Evolutionary conservation across 1,284 basidiomycete species (phyloP).

Genomic region (Gymnopus androsaceus): DNA sequence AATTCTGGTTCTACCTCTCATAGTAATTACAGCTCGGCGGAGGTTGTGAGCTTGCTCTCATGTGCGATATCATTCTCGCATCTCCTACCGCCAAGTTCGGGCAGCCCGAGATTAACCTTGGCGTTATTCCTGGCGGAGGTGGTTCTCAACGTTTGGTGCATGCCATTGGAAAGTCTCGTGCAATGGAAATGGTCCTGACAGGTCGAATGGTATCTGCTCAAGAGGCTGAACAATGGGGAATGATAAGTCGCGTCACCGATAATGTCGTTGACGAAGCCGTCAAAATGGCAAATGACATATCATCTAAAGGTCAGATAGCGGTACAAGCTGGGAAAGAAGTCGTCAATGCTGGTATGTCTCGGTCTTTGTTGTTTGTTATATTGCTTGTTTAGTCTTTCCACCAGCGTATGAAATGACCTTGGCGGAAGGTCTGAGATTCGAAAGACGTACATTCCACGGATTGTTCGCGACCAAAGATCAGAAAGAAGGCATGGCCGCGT

Average conservation of each 20-base stretch:
- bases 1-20: constrained; percentile 7
- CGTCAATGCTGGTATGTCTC: constrained; percentile 80
- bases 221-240: constrained; percentile 85
- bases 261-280: constrained; percentile 89
- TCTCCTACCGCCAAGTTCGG: constrained; percentile 92
- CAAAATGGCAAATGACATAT: constrained; percentile 79
- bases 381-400: background rate
- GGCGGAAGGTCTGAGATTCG: constrained; percentile 83
- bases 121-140: constrained; percentile 92
- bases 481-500: constrained; percentile 99
- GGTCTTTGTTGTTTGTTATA: background rate
- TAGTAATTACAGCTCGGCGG: constrained; percentile 75
- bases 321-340: constrained; percentile 94
- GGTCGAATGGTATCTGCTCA: constrained; percentile 80
- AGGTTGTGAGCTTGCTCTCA: constrained; percentile 94
- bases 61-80: constrained; percentile 97
- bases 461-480: constrained; percentile 96
- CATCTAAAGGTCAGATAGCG: constrained; percentile 82
- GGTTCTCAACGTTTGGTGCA: constrained; percentile 84
- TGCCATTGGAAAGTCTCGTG: constrained; percentile 89
- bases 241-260: constrained; percentile 82
- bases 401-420: constrained; percentile 72
- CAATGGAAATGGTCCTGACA: constrained; percentile 95
- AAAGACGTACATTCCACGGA: constrained; percentile 89
- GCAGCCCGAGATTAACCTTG: constrained; percentile 97